Conservation (phyloP, 441 rosid species). For the Adansonia gregorii region DNA sequence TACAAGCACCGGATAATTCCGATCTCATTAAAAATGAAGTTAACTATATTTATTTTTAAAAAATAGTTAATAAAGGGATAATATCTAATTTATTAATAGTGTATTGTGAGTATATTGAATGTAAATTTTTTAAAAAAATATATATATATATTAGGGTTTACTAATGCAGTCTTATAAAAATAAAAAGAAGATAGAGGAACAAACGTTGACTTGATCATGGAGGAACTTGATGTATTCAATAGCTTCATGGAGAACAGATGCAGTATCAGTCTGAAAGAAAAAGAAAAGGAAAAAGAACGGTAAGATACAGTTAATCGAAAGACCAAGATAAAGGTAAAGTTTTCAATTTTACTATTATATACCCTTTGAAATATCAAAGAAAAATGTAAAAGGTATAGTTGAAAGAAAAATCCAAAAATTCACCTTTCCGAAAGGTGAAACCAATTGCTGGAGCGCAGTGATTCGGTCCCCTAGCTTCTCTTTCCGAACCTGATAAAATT, state of each 20-base stretch:
- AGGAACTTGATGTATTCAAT: slow-evolving; percentile 65
- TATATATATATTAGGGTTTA: slow-evolving; percentile 13
- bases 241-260: slow-evolving; percentile 73
- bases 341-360: slow-evolving; percentile 5
- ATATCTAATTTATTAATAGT: too few relatives aligned
- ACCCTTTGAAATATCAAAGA: neutral
- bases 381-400: neutral
- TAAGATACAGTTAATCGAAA: slow-evolving; percentile 9
- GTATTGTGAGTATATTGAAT: too few relatives aligned
- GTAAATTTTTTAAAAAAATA: too few relatives aligned
- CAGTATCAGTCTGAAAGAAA: slow-evolving; percentile 67
- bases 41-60: too few relatives aligned
- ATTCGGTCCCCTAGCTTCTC: slow-evolving; percentile 82
- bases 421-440: slow-evolving; percentile 86
- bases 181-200: slow-evolving; percentile 24
- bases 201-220: slow-evolving; percentile 64
- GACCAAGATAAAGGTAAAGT: slow-evolving; percentile 28
- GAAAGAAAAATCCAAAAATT: slow-evolving; percentile 40
- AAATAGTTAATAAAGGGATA: too few relatives aligned
- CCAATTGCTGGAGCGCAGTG: slow-evolving; percentile 84
- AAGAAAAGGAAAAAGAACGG: neutral
- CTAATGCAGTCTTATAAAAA: neutral
- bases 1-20: too few relatives aligned
- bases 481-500: slow-evolving; percentile 58
- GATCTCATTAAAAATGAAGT: too few relatives aligned